These are phyloP conservation scores for Psophocarpus tetragonolobus DNA, from an alignment of 306 rosid genomes.

Conservation along the genomic window DNA sequence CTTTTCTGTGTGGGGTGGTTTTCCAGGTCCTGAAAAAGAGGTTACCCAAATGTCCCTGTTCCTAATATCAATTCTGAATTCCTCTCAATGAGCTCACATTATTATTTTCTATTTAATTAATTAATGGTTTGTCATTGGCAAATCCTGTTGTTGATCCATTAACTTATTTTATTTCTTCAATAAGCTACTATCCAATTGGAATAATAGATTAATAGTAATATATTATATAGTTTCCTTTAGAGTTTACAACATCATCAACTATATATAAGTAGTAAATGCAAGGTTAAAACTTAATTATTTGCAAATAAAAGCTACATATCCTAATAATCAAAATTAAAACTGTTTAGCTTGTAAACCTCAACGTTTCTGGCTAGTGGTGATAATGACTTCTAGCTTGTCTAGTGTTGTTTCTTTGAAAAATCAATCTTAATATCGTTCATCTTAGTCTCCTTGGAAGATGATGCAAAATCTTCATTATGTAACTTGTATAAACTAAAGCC, in stretches of 20 bases:
- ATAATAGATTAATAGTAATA: too few relatives aligned
- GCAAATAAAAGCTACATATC: background rate
- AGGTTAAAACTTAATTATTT: background rate
- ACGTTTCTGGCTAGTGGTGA: too few relatives aligned
- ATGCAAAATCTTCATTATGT: too few relatives aligned
- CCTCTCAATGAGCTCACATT: background rate
- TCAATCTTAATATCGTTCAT: too few relatives aligned
- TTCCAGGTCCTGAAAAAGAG: slow-evolving; percentile 96
- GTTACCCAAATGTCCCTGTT: slow-evolving; percentile 42
- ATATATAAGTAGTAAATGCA: background rate
- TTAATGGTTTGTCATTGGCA: slow-evolving; percentile 13
- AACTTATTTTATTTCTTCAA: slow-evolving; percentile 4
- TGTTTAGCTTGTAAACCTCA: background rate
- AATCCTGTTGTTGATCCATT: background rate
- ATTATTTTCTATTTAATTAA: background rate
- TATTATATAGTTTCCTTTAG: slow-evolving; percentile 5
- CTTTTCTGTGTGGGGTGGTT: slow-evolving; percentile 70
- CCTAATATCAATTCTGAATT: background rate
- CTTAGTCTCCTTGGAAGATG: too few relatives aligned
- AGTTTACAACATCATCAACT: slow-evolving; percentile 26
- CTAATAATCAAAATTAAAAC: background rate
- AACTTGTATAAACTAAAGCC: too few relatives aligned
- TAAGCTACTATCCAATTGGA: slow-evolving; percentile 13
- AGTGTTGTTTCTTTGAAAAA: too few relatives aligned
- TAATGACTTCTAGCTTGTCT: too few relatives aligned